Evolutionary conservation across 257 asterid species (phyloP).

Genomic region (Echites panduratus): DNA sequence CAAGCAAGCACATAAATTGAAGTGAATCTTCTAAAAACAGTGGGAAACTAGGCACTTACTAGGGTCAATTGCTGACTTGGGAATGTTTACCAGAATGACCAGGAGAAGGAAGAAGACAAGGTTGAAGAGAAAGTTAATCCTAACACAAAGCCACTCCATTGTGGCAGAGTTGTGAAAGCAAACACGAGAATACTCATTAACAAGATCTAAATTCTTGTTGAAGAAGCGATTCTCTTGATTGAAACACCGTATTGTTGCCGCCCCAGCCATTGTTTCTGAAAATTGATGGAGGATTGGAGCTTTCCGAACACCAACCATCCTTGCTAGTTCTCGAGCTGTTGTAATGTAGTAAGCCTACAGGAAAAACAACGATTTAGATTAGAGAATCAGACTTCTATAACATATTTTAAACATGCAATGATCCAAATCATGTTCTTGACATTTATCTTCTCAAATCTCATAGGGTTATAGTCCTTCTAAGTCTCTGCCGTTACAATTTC

Average conservation of each 20-base stretch:
- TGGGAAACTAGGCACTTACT: constrained; percentile 40
- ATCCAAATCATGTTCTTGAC: not conserved
- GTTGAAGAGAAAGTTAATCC: constrained; percentile 82
- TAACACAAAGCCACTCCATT: constrained; percentile 85
- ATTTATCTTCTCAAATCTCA: not conserved
- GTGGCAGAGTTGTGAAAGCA: constrained; percentile 65
- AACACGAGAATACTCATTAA: constrained; percentile 68
- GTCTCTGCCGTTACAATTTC: not conserved
- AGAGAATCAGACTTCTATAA: not conserved
- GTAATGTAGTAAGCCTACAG: constrained; percentile 64
- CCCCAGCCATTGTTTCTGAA: constrained; percentile 68
- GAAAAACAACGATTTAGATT: not conserved
- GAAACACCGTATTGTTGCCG: constrained; percentile 66
- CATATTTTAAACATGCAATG: not conserved
- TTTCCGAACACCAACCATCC: constrained; percentile 67
- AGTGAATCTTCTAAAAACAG: not conserved
- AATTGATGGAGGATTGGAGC: constrained; percentile 85
- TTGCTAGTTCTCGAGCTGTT: constrained; percentile 73
- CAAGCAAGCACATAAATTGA: not conserved
- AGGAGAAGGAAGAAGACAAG: constrained; percentile 73
- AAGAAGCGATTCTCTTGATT: constrained; percentile 57
- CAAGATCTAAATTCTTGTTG: constrained; percentile 36
- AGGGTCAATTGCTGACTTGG: constrained; percentile 65
- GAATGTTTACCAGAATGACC: constrained; percentile 62
- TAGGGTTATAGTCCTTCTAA: not conserved